Conservation (phyloP, 2,329 filamentous ascomycete species). For the Fusarium metavorans region DNA sequence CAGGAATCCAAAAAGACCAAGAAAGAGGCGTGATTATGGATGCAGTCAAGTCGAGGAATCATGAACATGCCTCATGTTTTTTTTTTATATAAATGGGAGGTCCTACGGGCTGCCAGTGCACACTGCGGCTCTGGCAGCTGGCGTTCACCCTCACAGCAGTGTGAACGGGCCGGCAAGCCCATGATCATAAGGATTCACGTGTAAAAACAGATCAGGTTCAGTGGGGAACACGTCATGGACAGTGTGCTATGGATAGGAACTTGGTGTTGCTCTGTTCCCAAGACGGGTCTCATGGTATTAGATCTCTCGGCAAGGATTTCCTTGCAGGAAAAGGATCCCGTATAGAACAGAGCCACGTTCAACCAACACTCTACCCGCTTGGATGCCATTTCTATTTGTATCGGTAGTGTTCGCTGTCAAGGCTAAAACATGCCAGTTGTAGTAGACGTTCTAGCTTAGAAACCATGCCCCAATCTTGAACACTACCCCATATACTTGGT, state of each 20-base stretch:
- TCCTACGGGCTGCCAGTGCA: background rate
- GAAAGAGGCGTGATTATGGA: background rate
- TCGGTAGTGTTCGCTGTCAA: background rate
- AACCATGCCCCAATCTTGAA: background rate
- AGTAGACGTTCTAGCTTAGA: background rate
- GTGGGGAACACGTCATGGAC: conserved; percentile 4
- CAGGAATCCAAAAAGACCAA: background rate
- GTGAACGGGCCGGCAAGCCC: background rate
- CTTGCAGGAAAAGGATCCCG: background rate
- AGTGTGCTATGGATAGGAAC: conserved; percentile 2
- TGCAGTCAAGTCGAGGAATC: background rate
- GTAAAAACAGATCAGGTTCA: background rate
- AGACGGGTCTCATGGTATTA: background rate
- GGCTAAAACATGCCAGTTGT: background rate
- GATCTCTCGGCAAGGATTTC: background rate
- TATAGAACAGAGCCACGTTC: background rate
- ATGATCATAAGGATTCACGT: background rate
- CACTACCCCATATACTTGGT: background rate
- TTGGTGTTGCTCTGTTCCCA: background rate
- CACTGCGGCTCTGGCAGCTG: conserved; percentile 16
- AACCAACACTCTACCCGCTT: background rate
- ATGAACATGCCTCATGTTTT: conserved; percentile 1
- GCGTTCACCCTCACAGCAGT: conserved; percentile 6
- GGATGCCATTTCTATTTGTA: background rate
- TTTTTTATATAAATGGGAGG: background rate